A percentile compares a stretch with the other conserved stretches of the same genome.
phyloP scores from a whole-genome alignment of 345 rosid species.

The Eucalyptus erythrocorys region DNA sequence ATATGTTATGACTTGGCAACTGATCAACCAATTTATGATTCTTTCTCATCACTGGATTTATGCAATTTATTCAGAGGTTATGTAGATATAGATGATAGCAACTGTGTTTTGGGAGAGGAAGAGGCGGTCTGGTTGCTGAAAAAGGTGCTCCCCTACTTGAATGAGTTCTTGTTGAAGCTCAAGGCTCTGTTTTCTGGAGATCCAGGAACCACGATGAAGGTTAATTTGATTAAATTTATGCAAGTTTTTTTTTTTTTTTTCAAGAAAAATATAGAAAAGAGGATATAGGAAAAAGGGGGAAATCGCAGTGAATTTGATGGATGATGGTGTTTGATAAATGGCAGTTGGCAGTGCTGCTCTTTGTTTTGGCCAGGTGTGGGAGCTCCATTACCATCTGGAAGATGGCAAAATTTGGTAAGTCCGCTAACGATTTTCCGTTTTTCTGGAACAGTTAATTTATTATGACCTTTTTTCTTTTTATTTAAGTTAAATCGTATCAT shows the following conservation, averaged over 20 bases:
- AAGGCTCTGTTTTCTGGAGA: slow-evolving; percentile 88
- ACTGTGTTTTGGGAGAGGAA: slow-evolving; percentile 57
- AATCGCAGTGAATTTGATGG: not conserved
- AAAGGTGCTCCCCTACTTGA: slow-evolving; percentile 67
- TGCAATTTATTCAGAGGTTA: slow-evolving; percentile 29
- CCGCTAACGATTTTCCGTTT: not conserved
- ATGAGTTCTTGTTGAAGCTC: slow-evolving; percentile 55
- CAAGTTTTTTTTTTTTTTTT: not conserved
- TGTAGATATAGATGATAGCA: slow-evolving; percentile 19
- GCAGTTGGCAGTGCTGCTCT: slow-evolving; percentile 88
- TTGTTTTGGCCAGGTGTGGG: slow-evolving; percentile 78
- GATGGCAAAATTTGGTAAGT: slow-evolving; percentile 72
- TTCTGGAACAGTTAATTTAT: not conserved
- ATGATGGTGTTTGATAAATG: slow-evolving; percentile 1
- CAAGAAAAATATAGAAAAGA: not conserved
- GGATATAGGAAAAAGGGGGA: not conserved
- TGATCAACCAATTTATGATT: too few species aligned
- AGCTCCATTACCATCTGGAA: slow-evolving; percentile 93
- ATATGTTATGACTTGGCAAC: not conserved
- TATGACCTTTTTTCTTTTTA: not conserved
- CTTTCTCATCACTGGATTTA: not conserved
- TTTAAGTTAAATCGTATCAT: not conserved
- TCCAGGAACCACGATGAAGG: slow-evolving; percentile 91
- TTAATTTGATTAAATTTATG: not conserved
- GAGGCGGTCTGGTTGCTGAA: slow-evolving; percentile 65